Conservation (phyloP, 139 green algal species). For the Chlorella sp. region DNA sequence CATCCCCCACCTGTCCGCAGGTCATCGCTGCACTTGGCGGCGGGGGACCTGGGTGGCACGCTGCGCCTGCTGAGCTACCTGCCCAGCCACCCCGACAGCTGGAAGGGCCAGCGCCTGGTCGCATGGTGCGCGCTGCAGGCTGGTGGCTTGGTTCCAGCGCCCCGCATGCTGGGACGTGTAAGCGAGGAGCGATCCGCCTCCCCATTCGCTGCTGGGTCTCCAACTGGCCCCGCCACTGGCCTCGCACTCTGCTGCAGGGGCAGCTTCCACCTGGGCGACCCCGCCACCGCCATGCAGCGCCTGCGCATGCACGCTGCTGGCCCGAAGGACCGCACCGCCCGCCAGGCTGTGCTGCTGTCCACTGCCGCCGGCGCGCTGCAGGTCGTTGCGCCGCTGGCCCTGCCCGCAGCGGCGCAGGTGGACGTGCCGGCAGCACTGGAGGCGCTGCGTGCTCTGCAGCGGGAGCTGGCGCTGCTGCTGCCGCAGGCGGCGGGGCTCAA, state of each 20-base stretch:
- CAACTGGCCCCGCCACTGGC: not conserved
- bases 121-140: conserved; percentile 20
- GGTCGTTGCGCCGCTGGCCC: conserved; percentile 21
- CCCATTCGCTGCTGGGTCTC: not conserved
- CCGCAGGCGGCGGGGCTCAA: conserved; percentile 76
- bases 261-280: conserved; percentile 36
- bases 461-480: conserved; percentile 48
- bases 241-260: conserved; percentile 20
- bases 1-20: not conserved
- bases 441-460: conserved; percentile 55
- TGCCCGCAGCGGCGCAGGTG: not conserved
- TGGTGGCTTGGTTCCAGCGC: not conserved
- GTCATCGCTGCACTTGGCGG: conserved; percentile 60
- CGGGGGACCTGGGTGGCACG: conserved; percentile 57
- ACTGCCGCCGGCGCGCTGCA: conserved; percentile 12
- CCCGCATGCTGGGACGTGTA: not conserved
- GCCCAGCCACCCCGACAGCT: conserved; percentile 51
- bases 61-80: conserved; percentile 54
- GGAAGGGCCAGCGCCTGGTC: conserved; percentile 65
- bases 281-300: conserved; percentile 34
- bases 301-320: conserved; percentile 5
- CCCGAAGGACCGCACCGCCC: conserved; percentile 5
- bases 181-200: not conserved
- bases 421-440: conserved; percentile 26
- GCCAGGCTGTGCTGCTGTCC: conserved; percentile 39